A percentile compares a stretch with the other conserved stretches of the same genome.
These are phyloP conservation scores for Calonectria hawksworthii DNA, from an alignment of 2,329 filamentous ascomycete genomes.

Conservation along the genomic window DNA sequence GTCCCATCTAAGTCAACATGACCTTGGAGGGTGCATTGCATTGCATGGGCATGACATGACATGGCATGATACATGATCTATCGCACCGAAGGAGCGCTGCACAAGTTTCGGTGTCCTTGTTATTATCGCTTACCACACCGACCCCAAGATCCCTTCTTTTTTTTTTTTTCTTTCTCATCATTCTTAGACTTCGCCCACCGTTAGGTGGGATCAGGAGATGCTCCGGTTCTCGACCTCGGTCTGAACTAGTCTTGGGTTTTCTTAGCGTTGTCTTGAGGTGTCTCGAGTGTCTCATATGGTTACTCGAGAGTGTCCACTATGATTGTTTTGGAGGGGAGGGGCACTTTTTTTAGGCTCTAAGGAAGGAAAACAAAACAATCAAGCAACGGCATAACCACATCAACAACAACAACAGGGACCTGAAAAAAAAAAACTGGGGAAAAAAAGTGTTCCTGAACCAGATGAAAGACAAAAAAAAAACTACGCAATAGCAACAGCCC, in stretches of 20 bases:
- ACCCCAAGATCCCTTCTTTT: not conserved
- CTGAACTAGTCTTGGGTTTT: slow-evolving; percentile 6
- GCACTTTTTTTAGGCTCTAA: not conserved
- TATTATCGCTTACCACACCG: not conserved
- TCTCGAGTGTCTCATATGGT: slow-evolving; percentile 9
- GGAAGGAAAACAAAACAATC: not conserved
- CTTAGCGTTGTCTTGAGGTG: slow-evolving; percentile 9
- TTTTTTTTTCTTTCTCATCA: too few species aligned
- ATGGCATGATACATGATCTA: slow-evolving; percentile 38
- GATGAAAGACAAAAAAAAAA: slow-evolving; percentile 12
- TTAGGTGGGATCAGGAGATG: not conserved
- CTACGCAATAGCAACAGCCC: not conserved
- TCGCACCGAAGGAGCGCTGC: not conserved
- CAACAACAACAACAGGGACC: not conserved
- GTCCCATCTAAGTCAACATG: slow-evolving; percentile 13
- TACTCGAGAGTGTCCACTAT: not conserved
- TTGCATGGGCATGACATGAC: slow-evolving; percentile 31
- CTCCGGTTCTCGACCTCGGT: slow-evolving; percentile 7
- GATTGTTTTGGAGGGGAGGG: not conserved
- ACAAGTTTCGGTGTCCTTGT: not conserved
- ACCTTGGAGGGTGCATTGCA: slow-evolving; percentile 34
- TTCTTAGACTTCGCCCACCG: not conserved
- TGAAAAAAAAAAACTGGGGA: slow-evolving; percentile 10
- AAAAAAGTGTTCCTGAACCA: not conserved
- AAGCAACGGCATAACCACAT: not conserved